phyloP scores from a whole-genome alignment of 2,329 filamentous ascomycete species.

The Fusarium dlaminii region DNA sequence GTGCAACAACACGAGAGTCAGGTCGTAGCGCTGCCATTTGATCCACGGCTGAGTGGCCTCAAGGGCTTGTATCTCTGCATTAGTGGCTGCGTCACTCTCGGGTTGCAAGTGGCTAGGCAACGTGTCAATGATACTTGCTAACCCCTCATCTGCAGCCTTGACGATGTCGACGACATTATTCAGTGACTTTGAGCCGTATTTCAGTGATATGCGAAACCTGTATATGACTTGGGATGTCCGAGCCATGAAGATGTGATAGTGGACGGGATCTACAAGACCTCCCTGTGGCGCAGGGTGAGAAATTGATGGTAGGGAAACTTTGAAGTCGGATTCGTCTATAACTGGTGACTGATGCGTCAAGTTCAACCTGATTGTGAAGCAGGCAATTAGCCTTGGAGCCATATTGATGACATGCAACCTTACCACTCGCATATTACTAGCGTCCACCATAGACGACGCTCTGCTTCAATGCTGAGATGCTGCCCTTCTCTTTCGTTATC shows the following conservation, averaged over 20 bases:
- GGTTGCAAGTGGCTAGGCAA: background rate
- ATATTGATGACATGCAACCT: accelerated
- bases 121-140: background rate
- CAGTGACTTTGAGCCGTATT: background rate
- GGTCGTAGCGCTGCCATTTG: background rate
- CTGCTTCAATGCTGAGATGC: background rate
- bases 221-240: background rate
- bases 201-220: background rate
- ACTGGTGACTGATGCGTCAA: background rate
- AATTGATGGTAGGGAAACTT: background rate
- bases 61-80: background rate
- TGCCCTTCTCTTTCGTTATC: too few relatives aligned
- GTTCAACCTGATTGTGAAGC: background rate
- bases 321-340: background rate
- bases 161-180: background rate
- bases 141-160: background rate
- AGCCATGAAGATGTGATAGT: background rate
- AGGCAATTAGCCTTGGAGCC: background rate
- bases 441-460: background rate
- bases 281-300: background rate
- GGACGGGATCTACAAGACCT: background rate
- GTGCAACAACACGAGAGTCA: background rate
- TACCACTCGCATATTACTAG: background rate
- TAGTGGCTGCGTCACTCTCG: background rate
- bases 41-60: background rate